Evolutionary conservation across 768 basidiomycete genomes (phyloP).

Genomic region (Russula abietina): DNA sequence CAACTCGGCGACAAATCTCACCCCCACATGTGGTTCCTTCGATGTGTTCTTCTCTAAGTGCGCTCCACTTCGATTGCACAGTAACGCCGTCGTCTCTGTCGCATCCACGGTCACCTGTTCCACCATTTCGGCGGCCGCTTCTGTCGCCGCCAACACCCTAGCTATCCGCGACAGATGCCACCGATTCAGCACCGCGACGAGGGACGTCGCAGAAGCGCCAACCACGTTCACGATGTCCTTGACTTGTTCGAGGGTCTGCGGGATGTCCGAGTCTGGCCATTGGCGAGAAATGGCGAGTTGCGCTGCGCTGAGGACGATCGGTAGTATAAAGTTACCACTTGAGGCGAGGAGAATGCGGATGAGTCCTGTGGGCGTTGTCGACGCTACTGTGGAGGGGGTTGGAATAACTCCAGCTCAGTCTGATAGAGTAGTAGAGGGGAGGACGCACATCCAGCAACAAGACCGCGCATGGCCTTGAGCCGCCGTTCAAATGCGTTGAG

Average conservation of each 20-base stretch:
- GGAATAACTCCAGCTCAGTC: not conserved
- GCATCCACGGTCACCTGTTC: not conserved
- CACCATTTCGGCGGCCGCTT: no score
- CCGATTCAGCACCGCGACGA: conserved; percentile 15
- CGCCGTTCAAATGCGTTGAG: conserved; percentile 19
- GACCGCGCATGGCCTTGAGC: not conserved
- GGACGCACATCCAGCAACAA: conserved; percentile 3
- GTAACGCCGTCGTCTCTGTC: conserved; percentile 15
- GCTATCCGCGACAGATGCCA: not conserved
- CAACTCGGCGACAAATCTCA: conserved; percentile 1
- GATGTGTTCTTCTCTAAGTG: not conserved
- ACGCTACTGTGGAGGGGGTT: conserved; percentile 1
- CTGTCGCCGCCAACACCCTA: not conserved
- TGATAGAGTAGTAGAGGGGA: no score
- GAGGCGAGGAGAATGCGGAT: conserved; percentile 9
- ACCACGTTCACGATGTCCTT: conserved; percentile 22
- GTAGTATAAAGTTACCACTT: conserved; percentile 9
- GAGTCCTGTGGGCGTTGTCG: conserved; percentile 7
- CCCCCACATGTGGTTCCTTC: not conserved
- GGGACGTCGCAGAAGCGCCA: conserved; percentile 5
- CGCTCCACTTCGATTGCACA: not conserved
- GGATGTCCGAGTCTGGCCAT: conserved; percentile 21
- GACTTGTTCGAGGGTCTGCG: conserved; percentile 12
- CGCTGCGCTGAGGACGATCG: conserved; percentile 17
- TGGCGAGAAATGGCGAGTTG: conserved; percentile 18